Conservation (phyloP, 176 grass and related monocot genomes). For the Pontederia crassipes region DNA sequence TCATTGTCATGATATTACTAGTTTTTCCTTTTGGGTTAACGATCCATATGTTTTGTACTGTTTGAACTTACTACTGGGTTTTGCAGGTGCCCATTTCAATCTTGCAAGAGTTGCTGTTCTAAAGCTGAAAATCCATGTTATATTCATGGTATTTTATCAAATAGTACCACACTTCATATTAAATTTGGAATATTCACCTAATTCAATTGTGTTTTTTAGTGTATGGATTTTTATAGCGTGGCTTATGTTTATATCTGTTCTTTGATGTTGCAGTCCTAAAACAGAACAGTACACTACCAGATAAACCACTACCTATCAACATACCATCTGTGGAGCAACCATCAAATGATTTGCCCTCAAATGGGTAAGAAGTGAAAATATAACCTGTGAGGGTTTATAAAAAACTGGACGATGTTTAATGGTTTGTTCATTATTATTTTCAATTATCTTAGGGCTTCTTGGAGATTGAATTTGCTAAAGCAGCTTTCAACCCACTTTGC, state of each 20-base stretch:
- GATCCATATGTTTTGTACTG: not conserved
- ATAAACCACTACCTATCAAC: slow-evolving; percentile 36
- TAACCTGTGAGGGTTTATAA: not conserved
- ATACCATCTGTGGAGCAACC: slow-evolving; percentile 45
- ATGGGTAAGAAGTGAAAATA: slow-evolving; percentile 30
- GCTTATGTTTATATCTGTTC: slow-evolving; percentile 15
- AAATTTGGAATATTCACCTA: not conserved
- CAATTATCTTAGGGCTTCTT: slow-evolving; percentile 36
- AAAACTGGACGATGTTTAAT: slow-evolving; percentile 12
- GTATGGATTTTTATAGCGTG: slow-evolving; percentile 2
- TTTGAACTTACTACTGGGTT: slow-evolving; percentile 11
- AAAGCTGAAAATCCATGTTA: slow-evolving; percentile 97
- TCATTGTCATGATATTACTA: not conserved
- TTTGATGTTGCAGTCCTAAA: slow-evolving; percentile 47
- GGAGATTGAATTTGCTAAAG: slow-evolving; percentile 47
- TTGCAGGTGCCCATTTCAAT: slow-evolving; percentile 88
- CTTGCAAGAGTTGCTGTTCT: slow-evolving; percentile 94
- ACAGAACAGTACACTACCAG: slow-evolving; percentile 72
- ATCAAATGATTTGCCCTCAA: slow-evolving; percentile 35
- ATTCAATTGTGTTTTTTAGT: not conserved
- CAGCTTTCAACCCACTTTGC: slow-evolving; percentile 69
- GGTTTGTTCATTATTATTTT: not conserved
- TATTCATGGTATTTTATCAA: slow-evolving; percentile 72
- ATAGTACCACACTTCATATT: not conserved
- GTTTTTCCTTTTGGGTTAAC: not conserved